Conservation (phyloP, 768 basidiomycete genomes). For the Russula sp. region DNA sequence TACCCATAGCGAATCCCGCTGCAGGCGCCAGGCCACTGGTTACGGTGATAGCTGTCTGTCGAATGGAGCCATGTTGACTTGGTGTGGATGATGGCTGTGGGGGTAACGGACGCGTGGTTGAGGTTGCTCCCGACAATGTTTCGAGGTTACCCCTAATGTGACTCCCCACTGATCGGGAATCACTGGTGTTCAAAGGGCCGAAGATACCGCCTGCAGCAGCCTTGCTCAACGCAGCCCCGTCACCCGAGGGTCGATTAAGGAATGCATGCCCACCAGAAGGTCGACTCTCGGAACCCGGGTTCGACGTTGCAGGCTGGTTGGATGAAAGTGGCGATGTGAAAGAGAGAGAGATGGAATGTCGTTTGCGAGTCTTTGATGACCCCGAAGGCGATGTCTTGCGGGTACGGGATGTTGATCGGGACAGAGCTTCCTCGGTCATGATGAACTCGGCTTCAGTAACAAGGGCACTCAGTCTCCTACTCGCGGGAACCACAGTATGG, state of each 20-base stretch:
- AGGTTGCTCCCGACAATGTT: slow-evolving; percentile 42
- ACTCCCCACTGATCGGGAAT: slow-evolving; percentile 39
- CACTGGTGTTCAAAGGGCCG: slow-evolving; percentile 38
- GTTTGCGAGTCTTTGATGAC: slow-evolving; percentile 49
- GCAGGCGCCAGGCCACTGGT: slow-evolving; percentile 65
- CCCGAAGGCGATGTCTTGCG: slow-evolving; percentile 43
- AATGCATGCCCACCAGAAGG: slow-evolving; percentile 9
- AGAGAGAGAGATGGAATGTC: slow-evolving; percentile 66
- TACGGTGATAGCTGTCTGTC: slow-evolving; percentile 74
- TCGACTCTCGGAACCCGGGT: slow-evolving; percentile 12
- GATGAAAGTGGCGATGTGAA: slow-evolving; percentile 38
- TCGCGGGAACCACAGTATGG: slow-evolving; percentile 64
- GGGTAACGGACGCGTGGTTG: slow-evolving; percentile 34
- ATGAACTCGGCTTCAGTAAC: slow-evolving; percentile 65
- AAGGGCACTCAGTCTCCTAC: slow-evolving; percentile 65
- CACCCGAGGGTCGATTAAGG: slow-evolving; percentile 22
- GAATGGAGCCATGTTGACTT: slow-evolving; percentile 38
- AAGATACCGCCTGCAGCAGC: slow-evolving; percentile 46
- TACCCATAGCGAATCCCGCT: slow-evolving; percentile 58
- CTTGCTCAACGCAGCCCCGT: slow-evolving; percentile 44
- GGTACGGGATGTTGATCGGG: slow-evolving; percentile 24
- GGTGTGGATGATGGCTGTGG: slow-evolving; percentile 33
- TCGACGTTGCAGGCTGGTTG: slow-evolving; percentile 25
- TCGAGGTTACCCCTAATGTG: slow-evolving; percentile 50
- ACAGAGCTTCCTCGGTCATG: slow-evolving; percentile 59